Evolutionary conservation across 805 yeast genomes (phyloP).

Genomic region (Helenozyma baotianmanensis): DNA sequence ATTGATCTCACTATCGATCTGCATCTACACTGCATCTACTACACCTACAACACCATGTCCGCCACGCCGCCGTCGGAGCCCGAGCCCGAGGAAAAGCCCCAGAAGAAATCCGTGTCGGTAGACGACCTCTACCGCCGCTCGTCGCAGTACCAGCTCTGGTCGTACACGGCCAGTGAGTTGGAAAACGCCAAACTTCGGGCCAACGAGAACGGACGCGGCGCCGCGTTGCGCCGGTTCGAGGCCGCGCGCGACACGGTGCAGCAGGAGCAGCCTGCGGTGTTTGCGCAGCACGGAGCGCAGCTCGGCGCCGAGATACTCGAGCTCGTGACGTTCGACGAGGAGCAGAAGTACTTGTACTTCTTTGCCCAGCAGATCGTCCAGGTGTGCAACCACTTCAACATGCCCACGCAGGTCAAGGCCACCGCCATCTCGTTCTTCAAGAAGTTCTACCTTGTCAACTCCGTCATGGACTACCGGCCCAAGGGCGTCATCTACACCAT

Average conservation of each 20-base stretch:
- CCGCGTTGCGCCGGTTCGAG: slow-evolving; percentile 30
- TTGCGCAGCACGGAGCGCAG: slow-evolving; percentile 24
- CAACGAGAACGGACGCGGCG: slow-evolving; percentile 49
- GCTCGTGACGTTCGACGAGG: slow-evolving; percentile 65
- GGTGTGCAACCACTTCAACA: slow-evolving; percentile 65
- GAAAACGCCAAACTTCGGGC: slow-evolving; percentile 42
- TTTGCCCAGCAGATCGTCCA: slow-evolving; percentile 70
- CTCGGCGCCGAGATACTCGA: slow-evolving; percentile 31
- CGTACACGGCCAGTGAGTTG: slow-evolving; percentile 63
- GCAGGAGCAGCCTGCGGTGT: slow-evolving; percentile 23
- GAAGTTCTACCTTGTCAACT: slow-evolving; percentile 72
- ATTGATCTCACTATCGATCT: no score
- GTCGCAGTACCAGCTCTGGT: slow-evolving; percentile 83
- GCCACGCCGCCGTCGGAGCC: no score
- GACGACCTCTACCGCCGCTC: slow-evolving; percentile 89
- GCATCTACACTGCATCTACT: no score
- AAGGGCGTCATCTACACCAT: slow-evolving; percentile 67
- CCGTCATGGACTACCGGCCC: slow-evolving; percentile 87
- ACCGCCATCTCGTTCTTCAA: slow-evolving; percentile 82
- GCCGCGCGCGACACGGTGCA: slow-evolving; percentile 16
- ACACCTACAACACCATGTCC: no score
- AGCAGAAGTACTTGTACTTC: slow-evolving; percentile 57
- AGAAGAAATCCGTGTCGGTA: slow-evolving; percentile 42
- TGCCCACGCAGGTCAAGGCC: slow-evolving; percentile 85
- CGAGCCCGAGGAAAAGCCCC: neutral